phyloP scores from a whole-genome alignment of 2,329 filamentous ascomycete species.

The Talaromyces amestolkiae region DNA sequence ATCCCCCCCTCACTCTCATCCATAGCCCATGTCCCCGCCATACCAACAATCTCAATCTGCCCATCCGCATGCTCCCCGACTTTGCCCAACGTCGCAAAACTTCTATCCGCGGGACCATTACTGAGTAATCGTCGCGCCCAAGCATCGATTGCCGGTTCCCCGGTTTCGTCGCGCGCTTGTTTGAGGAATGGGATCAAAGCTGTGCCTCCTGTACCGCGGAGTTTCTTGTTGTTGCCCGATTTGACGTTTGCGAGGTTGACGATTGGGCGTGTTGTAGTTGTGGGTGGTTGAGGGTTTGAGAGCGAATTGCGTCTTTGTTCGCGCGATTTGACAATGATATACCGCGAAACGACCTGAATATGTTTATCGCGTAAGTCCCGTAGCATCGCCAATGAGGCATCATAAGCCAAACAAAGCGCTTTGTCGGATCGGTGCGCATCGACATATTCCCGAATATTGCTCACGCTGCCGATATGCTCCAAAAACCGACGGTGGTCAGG shows the following conservation, averaged over 20 bases:
- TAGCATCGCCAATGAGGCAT: slow-evolving; percentile 81
- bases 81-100: slow-evolving; percentile 50
- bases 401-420: slow-evolving; percentile 75
- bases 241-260: slow-evolving; percentile 55
- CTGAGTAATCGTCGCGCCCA: slow-evolving; percentile 61
- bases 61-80: slow-evolving; percentile 54
- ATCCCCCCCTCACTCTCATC: slow-evolving; percentile 71
- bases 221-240: slow-evolving; percentile 53
- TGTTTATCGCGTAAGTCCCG: slow-evolving; percentile 84
- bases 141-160: slow-evolving; percentile 76
- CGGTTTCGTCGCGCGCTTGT: slow-evolving; percentile 93
- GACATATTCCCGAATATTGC: slow-evolving; percentile 86
- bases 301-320: slow-evolving; percentile 66
- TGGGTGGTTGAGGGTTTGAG: slow-evolving; percentile 55
- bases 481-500: slow-evolving; percentile 88
- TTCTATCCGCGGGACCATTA: slow-evolving; percentile 45
- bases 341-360: slow-evolving; percentile 92
- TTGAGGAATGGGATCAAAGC: slow-evolving; percentile 94
- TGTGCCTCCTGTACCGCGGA: slow-evolving; percentile 89
- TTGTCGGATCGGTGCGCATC: slow-evolving; percentile 60
- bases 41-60: slow-evolving; percentile 61
- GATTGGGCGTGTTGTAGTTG: slow-evolving; percentile 24
- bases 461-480: slow-evolving; percentile 70
- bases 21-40: slow-evolving; percentile 85
- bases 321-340: slow-evolving; percentile 85